These are phyloP conservation scores for Gossypium sturtianum DNA, from an alignment of 345 rosid species.

Conservation along the genomic window DNA sequence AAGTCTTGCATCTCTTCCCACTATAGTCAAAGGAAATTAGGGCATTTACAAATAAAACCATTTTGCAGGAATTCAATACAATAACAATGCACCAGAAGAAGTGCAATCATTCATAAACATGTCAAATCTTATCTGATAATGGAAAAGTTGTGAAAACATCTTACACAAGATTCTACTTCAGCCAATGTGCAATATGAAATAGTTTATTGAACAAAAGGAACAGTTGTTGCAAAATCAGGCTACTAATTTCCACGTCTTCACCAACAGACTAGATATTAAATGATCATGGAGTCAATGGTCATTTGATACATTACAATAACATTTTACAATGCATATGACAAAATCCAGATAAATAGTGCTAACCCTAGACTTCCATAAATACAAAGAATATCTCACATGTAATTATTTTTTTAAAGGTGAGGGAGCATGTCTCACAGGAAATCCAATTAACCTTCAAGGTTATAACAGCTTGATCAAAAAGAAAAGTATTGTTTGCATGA, in stretches of 20 bases:
- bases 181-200: neutral
- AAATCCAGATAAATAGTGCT: neutral
- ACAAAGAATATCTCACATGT: neutral
- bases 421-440: neutral
- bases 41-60: neutral
- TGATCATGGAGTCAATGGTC: neutral
- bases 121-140: neutral
- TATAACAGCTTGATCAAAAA: neutral
- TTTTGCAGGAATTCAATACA: neutral
- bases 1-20: neutral
- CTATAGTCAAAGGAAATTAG: neutral
- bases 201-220: constrained; percentile 1
- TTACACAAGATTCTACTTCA: neutral
- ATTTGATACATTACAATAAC: neutral
- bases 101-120: neutral
- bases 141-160: neutral
- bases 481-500: neutral
- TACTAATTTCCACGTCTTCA: neutral
- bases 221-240: neutral
- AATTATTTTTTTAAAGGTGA: neutral
- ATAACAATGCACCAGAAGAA: neutral
- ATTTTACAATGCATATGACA: neutral
- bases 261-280: neutral
- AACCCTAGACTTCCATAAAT: neutral
- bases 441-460: neutral